These are phyloP conservation scores for Dioscorea zingiberensis DNA, from an alignment of 106 monocot species.

Conservation along the genomic window DNA sequence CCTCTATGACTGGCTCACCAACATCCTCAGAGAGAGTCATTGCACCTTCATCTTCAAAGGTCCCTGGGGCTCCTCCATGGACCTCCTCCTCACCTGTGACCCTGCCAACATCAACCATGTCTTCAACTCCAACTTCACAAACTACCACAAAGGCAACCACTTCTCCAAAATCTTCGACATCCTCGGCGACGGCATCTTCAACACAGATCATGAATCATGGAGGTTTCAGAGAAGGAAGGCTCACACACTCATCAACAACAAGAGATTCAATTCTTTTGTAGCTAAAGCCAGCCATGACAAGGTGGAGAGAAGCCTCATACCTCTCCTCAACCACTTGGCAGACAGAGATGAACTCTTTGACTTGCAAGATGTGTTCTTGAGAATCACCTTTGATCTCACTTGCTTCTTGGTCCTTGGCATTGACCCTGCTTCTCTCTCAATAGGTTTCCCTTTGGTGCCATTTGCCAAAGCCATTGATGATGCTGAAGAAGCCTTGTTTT, in stretches of 20 bases:
- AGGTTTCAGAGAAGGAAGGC: constrained; percentile 14
- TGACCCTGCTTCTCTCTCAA: constrained; percentile 28
- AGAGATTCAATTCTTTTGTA: constrained; percentile 19
- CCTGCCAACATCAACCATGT: constrained; percentile 27
- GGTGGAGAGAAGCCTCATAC: constrained; percentile 22
- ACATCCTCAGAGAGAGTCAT: background rate
- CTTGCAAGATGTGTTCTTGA: constrained; percentile 31
- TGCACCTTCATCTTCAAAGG: constrained; percentile 26
- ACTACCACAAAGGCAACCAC: constrained; percentile 29
- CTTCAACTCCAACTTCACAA: constrained; percentile 27
- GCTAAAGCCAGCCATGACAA: constrained; percentile 14
- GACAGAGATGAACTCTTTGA: constrained; percentile 13
- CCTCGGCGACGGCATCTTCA: constrained; percentile 33
- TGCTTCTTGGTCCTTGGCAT: constrained; percentile 25
- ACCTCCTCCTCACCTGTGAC: constrained; percentile 22
- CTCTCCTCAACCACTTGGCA: constrained; percentile 21
- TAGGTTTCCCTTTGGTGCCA: constrained; percentile 14
- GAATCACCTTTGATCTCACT: constrained; percentile 29
- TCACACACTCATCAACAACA: constrained; percentile 10
- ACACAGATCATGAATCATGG: constrained; percentile 28
- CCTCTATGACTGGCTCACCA: constrained; percentile 10
- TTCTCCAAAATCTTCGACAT: constrained; percentile 34
- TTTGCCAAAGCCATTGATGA: constrained; percentile 37
- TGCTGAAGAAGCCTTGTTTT: constrained; percentile 13
- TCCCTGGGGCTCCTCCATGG: constrained; percentile 16